A percentile compares a stretch with the other conserved stretches of the same genome.
These are phyloP conservation scores for Scenedesmus sp. DNA, from an alignment of 163 green algal species.

Conservation along the genomic window DNA sequence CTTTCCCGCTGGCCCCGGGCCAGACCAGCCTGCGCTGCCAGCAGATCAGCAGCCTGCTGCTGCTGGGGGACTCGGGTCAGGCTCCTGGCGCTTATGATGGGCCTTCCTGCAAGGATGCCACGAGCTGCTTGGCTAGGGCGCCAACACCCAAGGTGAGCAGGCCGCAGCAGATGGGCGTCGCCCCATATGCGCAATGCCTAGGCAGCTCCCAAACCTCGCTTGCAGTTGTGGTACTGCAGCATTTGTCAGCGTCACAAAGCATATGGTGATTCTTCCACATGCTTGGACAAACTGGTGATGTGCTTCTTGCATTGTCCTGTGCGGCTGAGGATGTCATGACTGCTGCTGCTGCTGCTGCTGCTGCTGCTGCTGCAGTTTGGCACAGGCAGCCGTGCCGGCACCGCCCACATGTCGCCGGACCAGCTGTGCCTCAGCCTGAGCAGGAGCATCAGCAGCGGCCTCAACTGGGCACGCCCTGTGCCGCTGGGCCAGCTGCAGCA, in stretches of 20 bases:
- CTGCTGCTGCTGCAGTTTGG: conserved; percentile 15
- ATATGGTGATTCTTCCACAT: no score
- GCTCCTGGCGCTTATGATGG: neutral
- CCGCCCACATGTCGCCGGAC: neutral
- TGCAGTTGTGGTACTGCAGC: no score
- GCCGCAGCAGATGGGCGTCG: neutral
- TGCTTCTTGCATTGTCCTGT: no score
- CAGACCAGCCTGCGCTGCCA: neutral
- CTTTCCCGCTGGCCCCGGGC: conserved; percentile 1
- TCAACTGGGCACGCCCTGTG: conserved; percentile 13
- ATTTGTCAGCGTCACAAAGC: no score
- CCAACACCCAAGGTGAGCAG: conserved; percentile 15
- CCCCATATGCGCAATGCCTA: no score
- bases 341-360: neutral
- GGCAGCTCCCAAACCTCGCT: no score
- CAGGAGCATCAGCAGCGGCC: neutral
- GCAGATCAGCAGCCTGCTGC: neutral
- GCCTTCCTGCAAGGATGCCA: neutral
- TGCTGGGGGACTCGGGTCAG: neutral
- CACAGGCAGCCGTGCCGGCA: conserved; percentile 15
- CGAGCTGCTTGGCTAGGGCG: neutral
- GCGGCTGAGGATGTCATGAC: no score
- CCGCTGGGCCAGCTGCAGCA: conserved; percentile 24
- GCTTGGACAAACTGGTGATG: no score
- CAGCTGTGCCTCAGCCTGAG: conserved; percentile 23